Evolutionary conservation across 352 stramenopile species (phyloP), one percentile per base, ranked within the genome.

Genomic region (Halophytophthora batemanensis): DNA sequence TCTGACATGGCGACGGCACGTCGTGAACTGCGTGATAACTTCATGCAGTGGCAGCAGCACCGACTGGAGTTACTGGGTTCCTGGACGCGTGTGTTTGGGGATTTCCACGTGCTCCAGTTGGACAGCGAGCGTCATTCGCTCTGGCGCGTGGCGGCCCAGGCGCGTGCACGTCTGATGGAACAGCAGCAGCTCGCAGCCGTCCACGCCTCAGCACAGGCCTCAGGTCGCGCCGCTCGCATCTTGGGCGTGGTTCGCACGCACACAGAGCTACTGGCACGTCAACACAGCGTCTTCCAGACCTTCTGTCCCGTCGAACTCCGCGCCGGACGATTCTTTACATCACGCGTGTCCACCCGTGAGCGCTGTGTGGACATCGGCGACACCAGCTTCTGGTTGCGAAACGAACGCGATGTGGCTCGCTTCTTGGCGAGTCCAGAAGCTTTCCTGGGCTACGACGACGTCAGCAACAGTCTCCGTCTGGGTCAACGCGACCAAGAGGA

Each of bases 281-380:
- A 56, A 3, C 71, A 90, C 25, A 25, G 45, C 14, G 45, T 56
- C 35, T 82, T 80, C 21, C 68, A 67, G 33, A 50, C 59, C 3
- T 88, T 85, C 21, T 90, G 80, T 25, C 80, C 80, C 13, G 74
- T 90, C 2, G 75, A 84, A 19, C 71, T 90, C 14, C 52, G 57
- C 13, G 31, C 44, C 1, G 55, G 59, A 1, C 67, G 52, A 22
- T 87, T 83, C 53, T 45, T 55, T 45, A 34, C 49, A 15, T 64
- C 73, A 3, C 55, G 56, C 7, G 10, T 52, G 2, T 54, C 50
- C 5, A 60, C 56, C 15, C 73, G 77, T 6, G 50, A 72, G 19
- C 41, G 64, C 2, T 86, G 71, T 22, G 61, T 87, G 13, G 66
- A 88, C 46, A 71, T 64, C 17, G 49, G 70, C 1, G 59, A 46